Percentiles rank a stretch among this genome's conserved stretches.
These are phyloP conservation scores for Calycina herbarum DNA, from an alignment of 2,329 filamentous ascomycete species.

Conservation along the genomic window DNA sequence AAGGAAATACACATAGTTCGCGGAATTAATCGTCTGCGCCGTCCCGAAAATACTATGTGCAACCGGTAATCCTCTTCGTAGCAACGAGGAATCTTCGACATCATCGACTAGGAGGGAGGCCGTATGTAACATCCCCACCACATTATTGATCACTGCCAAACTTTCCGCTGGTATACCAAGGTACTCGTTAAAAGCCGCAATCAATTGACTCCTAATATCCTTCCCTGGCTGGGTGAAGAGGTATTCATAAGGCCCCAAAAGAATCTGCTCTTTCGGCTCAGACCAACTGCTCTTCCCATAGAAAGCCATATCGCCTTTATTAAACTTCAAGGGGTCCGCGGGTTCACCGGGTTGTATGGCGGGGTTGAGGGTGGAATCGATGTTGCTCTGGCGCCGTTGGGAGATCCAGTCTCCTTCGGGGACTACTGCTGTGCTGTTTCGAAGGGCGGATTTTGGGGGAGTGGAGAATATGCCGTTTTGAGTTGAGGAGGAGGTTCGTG, in stretches of 20 bases:
- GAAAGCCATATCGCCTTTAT: slow-evolving; percentile 35
- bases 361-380: slow-evolving; percentile 2
- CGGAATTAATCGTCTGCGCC: slow-evolving; percentile 86
- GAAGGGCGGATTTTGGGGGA: slow-evolving; percentile 43
- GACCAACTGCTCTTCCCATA: slow-evolving; percentile 54
- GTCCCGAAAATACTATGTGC: slow-evolving; percentile 83
- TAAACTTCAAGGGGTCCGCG: slow-evolving; percentile 32
- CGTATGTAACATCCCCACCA: slow-evolving; percentile 84
- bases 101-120: slow-evolving; percentile 83
- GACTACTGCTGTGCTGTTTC: slow-evolving; percentile 43
- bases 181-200: slow-evolving; percentile 79
- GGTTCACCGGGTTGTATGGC: slow-evolving; percentile 25
- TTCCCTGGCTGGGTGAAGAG: slow-evolving; percentile 78
- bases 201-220: slow-evolving; percentile 78
- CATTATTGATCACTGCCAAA: slow-evolving; percentile 73
- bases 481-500: slow-evolving; percentile 65
- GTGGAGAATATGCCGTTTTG: slow-evolving; percentile 13
- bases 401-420: slow-evolving; percentile 63
- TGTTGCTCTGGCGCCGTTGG: slow-evolving; percentile 39
- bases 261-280: slow-evolving; percentile 72
- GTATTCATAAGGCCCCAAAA: slow-evolving; percentile 80
- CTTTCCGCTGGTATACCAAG: slow-evolving; percentile 70
- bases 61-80: slow-evolving; percentile 78
- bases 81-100: slow-evolving; percentile 76
- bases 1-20: slow-evolving; percentile 86